These are phyloP conservation scores for Skeletonema grethae DNA, from an alignment of 108 stramenopile genomes.

Conservation along the genomic window DNA sequence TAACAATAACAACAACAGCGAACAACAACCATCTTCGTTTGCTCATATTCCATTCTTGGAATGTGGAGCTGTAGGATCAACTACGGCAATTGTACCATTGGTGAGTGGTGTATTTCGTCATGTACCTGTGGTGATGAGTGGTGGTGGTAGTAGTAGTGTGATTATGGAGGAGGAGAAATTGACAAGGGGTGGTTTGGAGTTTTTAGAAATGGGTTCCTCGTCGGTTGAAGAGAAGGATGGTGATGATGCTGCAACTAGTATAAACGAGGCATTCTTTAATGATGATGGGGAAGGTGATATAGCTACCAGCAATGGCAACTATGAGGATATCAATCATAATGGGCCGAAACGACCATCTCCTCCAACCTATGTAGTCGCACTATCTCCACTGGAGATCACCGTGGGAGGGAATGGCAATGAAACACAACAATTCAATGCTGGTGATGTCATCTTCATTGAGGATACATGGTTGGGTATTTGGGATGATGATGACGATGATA, in stretches of 20 bases:
- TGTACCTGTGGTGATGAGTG: constrained; percentile 10
- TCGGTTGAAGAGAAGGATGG: neutral
- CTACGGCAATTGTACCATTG: constrained; percentile 28
- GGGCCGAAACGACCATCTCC: constrained; percentile 27
- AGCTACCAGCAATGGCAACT: neutral
- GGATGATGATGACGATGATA: constrained; percentile 19
- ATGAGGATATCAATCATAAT: neutral
- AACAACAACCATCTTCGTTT: neutral
- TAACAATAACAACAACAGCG: too few relatives aligned
- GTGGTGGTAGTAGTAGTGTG: neutral
- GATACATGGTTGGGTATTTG: constrained; percentile 47
- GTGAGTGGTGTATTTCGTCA: constrained; percentile 35
- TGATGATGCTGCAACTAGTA: neutral
- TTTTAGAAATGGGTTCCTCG: neutral
- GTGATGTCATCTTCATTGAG: constrained; percentile 47
- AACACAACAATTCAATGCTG: constrained; percentile 41
- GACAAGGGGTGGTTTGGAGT: neutral
- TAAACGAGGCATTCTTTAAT: neutral
- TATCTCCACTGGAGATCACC: constrained; percentile 45
- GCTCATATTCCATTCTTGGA: constrained; percentile 47
- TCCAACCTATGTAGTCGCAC: constrained; percentile 35
- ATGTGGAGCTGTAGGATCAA: constrained; percentile 41
- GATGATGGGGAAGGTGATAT: neutral
- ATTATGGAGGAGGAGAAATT: neutral
- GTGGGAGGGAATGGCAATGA: constrained; percentile 48